Base-by-base conservation (phyloP, 768 basidiomycete species). In the Mycena belliarum region DNA sequence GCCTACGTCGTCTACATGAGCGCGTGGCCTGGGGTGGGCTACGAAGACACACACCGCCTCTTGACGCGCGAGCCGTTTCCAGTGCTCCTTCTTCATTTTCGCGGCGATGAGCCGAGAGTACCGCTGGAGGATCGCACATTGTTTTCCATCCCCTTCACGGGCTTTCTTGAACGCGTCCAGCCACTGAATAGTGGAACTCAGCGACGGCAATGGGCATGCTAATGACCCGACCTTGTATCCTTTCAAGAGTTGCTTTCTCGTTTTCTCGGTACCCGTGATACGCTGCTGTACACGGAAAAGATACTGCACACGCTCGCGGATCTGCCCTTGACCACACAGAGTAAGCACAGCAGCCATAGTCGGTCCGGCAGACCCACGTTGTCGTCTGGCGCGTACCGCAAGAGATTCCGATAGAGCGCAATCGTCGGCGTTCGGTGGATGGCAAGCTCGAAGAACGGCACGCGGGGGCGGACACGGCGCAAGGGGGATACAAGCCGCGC, bases 351-450 rank as follows among this genome's bases (percentile, higher is more conserved):
- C n/a, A 4, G 2, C n/a, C 18, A 26, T 2, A 33, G 35, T 20
- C 4, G 10, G 23, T 14, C 10, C 7, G 11, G 45, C 28, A 42
- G 38, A 38, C 82, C 52, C 63, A 90, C 88, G 66, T 82, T 75
- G 25, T 81, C 77, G 15, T 77, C 77, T 1, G 83, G 81, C 7
- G 88, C 78, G 38, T 78, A 65, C 26, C 78, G 73, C 46, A 91
- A 70, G 15, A 95, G 76, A 4, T 84, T 83, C 21, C 91, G 80
- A 69, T 94, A 95, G 6, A 95, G 73, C 0, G 77, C 70, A 64
- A 89, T 69, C 0, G 91, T 93, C 4, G 93, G 92, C 25, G 86
- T 71, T 21, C 87, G 82, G 69, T 95, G 93, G 0, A 86, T 86
- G 0, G 79, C 75, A 25, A 93, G 84, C 47, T 81, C 68, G 66